phyloP scores from a whole-genome alignment of 495 filamentous ascomycete genomes.

The Lepraria neglecta region DNA sequence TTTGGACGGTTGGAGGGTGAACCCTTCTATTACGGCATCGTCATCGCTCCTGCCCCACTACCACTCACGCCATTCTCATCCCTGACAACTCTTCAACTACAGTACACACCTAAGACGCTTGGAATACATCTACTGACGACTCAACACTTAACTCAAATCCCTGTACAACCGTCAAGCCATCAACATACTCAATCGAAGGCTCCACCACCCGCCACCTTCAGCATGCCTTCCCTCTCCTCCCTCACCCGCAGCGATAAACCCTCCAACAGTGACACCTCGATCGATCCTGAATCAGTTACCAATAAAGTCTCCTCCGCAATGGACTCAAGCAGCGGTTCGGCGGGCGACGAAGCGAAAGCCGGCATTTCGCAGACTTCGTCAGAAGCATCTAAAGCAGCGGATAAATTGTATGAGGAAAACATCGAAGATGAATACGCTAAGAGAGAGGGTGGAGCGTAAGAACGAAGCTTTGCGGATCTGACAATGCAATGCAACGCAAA shows the following conservation, averaged over 20 bases:
- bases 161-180: not conserved
- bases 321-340: conserved; percentile 22
- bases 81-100: not conserved
- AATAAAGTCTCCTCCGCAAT: conserved; percentile 21
- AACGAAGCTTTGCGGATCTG: too few relatives aligned
- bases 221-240: conserved; percentile 21
- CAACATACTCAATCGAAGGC: not conserved
- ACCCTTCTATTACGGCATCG: too few relatives aligned
- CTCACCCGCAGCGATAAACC: conserved; percentile 22
- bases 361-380: conserved; percentile 20
- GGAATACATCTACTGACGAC: too few relatives aligned
- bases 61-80: too few relatives aligned
- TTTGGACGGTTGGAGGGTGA: too few relatives aligned
- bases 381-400: conserved; percentile 25
- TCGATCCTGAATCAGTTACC: conserved; percentile 18
- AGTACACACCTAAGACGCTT: not conserved
- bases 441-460: conserved; percentile 36
- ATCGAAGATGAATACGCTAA: conserved; percentile 38
- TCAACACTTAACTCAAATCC: not conserved
- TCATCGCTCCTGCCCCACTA: not conserved
- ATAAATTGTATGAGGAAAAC: conserved; percentile 26
- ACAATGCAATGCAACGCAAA: too few relatives aligned
- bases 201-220: not conserved
- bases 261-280: conserved; percentile 17
- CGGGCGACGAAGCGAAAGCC: conserved; percentile 22